These are phyloP conservation scores for Aureobasidium zeae DNA, from an alignment of 2,329 filamentous ascomycete species.

Conservation along the genomic window DNA sequence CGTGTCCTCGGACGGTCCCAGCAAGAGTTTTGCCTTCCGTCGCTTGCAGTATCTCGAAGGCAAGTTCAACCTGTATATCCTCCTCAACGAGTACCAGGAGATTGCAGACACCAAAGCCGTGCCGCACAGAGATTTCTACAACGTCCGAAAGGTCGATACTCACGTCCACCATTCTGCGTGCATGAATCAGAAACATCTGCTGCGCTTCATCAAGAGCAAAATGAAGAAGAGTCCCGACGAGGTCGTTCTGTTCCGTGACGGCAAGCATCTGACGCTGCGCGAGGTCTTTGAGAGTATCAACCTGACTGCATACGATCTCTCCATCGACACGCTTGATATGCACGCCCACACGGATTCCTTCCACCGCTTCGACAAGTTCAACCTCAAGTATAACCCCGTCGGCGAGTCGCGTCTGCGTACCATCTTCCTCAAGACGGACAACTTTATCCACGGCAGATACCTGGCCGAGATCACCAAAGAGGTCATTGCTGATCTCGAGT, in stretches of 20 bases:
- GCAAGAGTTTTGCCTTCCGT: constrained; percentile 93
- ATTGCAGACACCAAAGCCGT: constrained; percentile 97
- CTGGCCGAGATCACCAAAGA: constrained; percentile 96
- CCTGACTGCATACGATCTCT: constrained; percentile 90
- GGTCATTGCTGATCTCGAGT: constrained; percentile 92
- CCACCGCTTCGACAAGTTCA: constrained; percentile 99
- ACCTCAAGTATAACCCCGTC: constrained; percentile 95
- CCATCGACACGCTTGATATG: constrained; percentile 98
- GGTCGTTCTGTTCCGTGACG: constrained; percentile 84
- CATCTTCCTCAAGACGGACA: constrained; percentile 99
- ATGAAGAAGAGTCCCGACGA: constrained; percentile 98
- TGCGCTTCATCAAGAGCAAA: constrained; percentile 99
- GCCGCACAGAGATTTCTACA: constrained; percentile 97
- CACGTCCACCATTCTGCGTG: constrained; percentile 98
- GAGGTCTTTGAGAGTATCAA: constrained; percentile 98
- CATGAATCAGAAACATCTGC: constrained; percentile 98
- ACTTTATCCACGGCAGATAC: constrained; percentile 92
- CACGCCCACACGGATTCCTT: constrained; percentile 97
- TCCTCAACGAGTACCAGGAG: constrained; percentile 95
- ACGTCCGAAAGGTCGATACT: constrained; percentile 95
- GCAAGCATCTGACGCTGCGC: constrained; percentile 77
- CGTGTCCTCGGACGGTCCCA: constrained; percentile 89
- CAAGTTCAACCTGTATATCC: constrained; percentile 88
- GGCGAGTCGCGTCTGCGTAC: constrained; percentile 90
- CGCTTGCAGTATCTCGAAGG: constrained; percentile 91